These are phyloP conservation scores for Colletotrichum higginsianum DNA, from an alignment of 2,329 filamentous ascomycete genomes.

Conservation along the genomic window DNA sequence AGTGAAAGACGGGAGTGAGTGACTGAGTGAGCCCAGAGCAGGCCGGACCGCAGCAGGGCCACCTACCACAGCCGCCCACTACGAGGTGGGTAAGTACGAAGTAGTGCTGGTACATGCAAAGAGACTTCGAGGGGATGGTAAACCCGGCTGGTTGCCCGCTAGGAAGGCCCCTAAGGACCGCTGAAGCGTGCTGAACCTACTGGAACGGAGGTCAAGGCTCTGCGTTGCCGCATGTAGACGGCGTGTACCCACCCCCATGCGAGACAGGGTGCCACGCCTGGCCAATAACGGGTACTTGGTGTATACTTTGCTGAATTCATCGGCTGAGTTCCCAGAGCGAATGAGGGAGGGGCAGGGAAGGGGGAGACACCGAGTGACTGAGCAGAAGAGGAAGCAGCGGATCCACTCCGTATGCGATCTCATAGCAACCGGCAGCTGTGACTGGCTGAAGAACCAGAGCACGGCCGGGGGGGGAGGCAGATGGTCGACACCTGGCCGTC, in stretches of 20 bases:
- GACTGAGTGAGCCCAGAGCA: slow-evolving; percentile 29
- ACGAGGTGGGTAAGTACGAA: not conserved
- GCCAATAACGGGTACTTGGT: slow-evolving; percentile 36
- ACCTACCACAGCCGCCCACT: slow-evolving; percentile 16
- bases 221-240: not conserved
- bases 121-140: slow-evolving; percentile 16
- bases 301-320: slow-evolving; percentile 42
- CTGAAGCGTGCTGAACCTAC: slow-evolving; percentile 7
- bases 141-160: not conserved
- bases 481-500: slow-evolving; percentile 13
- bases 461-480: slow-evolving; percentile 21
- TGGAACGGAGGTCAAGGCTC: not conserved
- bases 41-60: slow-evolving; percentile 39
- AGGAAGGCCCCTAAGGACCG: slow-evolving; percentile 12
- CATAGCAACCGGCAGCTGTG: slow-evolving; percentile 33
- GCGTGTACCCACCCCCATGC: slow-evolving; percentile 30
- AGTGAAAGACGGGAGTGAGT: slow-evolving; percentile 3
- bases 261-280: slow-evolving; percentile 37
- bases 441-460: slow-evolving; percentile 31
- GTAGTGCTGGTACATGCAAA: not conserved
- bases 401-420: slow-evolving; percentile 34
- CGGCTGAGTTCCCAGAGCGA: slow-evolving; percentile 36
- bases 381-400: slow-evolving; percentile 34
- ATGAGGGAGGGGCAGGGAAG: slow-evolving; percentile 19
- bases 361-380: slow-evolving; percentile 15